Evolutionary conservation across 495 filamentous ascomycete species (phyloP), one percentile per base, ranked within the genome.

Genomic region (Aspergillus wentii): DNA sequence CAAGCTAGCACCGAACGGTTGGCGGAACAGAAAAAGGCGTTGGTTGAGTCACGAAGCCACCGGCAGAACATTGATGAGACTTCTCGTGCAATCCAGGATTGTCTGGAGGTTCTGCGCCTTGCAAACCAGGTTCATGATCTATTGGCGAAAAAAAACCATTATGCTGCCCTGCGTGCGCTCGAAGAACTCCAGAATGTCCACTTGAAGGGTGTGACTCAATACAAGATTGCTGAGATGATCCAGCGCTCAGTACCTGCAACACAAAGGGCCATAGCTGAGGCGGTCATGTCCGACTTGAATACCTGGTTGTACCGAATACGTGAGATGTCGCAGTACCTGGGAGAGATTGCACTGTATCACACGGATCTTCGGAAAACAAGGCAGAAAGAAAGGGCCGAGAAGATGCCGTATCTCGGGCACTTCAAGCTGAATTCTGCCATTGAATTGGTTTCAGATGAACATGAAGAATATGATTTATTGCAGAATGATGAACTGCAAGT

Each of bases 161-260:
- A 99, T 59, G 88, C 82, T 14, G 94, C 92, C 16, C 72, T 99
- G 30, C 86, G 94, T 39, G 89, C 92, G 5, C 69, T 97, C 19
- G 94, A 97, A 55, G 92, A 99, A 54, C 67, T 99, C 17, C 92
- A 96, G 52, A 95, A 94, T 67, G 88, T 97, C 42, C 87, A 97
- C 57, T 74, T 98, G 25, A 90, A 88, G 50, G 88, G 89, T 43
- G 83, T 94, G 8, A 88, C 86, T 4, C 86, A 95, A 44, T 94
- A 95, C 59, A 91, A 94, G 57, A 86, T 99, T 38, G 94, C 94
- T 17, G 86, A 94, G 38, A 78, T 95, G 72, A 96, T 99, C 42
- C 89, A 94, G 59, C 85, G 85, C 50, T 95, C 89, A 0, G 88
- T 97, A 3, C 92, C 92, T 4, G 80, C 88, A 6, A 95, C 89